Base-by-base conservation (phyloP, 148 eudicot species). In the Euryodendron excelsum region DNA sequence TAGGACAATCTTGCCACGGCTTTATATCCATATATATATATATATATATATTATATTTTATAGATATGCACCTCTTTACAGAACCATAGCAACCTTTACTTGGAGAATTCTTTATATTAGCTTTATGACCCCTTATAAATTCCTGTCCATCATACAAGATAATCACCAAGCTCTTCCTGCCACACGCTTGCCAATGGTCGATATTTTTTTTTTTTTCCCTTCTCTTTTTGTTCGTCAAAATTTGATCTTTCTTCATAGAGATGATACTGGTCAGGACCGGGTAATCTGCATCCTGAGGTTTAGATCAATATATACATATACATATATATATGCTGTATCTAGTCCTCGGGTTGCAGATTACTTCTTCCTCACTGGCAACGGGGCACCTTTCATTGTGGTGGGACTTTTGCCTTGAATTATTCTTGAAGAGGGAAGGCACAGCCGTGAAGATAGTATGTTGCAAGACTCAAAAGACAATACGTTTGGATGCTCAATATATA, bases 261-360 rank as follows among this genome's bases (percentile, higher is more conserved):
- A 44, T 25, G 13, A 63, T 60, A 21, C 36, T 45, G 67, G 73
- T 81, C 31, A 78, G 77, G 81, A 81, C 53, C 39, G 36, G 82
- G 82, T 84, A 84, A 84, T 84, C 87, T 84, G 87, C 84, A 84
- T 84, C 92, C 88, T 89, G 92, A 87, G 92, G 92, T 86, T 85
- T 86, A 79, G 84, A 73, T 56, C 27, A 34, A 21, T 56, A 15
- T 63, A 31, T 37, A 63, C 18, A 17, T 18, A n/a, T n/a, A n/a
- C 5, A 3, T 56, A 18, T 50, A n/a, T n/a, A n/a, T n/a, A n/a
- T n/a, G n/a, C n/a, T n/a, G 55, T 18, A 44, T 82, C 82, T 78
- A 86, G 83, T 62, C 85, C 91, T 88, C 81, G 41, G 81, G 89
- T 59, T 86, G 87, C 87, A 86, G 91, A 83, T 88, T 85, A 88